Conservation (phyloP, 257 asterid species). For the Petrea volubilis region DNA sequence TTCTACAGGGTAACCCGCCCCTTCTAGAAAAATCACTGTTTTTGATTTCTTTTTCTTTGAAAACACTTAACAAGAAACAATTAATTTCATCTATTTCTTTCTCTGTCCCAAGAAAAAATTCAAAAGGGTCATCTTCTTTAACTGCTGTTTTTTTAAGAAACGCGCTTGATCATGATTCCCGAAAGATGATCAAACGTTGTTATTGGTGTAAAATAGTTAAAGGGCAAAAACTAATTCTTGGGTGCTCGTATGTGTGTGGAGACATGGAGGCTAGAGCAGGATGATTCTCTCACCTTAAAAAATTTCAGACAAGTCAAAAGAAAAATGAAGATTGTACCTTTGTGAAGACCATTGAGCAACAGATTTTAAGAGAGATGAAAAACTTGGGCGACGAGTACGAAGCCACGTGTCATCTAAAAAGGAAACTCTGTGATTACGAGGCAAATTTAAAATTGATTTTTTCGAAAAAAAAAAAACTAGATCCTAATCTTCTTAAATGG, state of each 20-base stretch:
- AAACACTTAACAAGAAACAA: conserved; percentile 2
- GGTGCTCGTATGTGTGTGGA: neutral
- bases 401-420: conserved; percentile 35
- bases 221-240: neutral
- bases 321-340: neutral
- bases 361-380: neutral
- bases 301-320: neutral
- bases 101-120: neutral
- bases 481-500: neutral
- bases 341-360: neutral
- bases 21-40: conserved; percentile 5
- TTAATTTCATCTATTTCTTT: neutral
- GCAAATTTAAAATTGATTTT: neutral
- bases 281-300: conserved; percentile 25
- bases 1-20: conserved; percentile 21
- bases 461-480: neutral
- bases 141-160: neutral
- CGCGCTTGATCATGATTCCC: conserved; percentile 6
- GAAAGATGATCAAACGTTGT: neutral
- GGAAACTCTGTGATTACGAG: neutral
- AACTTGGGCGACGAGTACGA: conserved; percentile 18
- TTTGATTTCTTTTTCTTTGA: neutral
- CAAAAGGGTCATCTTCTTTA: neutral
- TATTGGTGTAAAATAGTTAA: neutral
- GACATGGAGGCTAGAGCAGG: neutral